Base-by-base conservation (phyloP, 2,329 filamentous ascomycete species). In the Ophiostoma populinum region DNA sequence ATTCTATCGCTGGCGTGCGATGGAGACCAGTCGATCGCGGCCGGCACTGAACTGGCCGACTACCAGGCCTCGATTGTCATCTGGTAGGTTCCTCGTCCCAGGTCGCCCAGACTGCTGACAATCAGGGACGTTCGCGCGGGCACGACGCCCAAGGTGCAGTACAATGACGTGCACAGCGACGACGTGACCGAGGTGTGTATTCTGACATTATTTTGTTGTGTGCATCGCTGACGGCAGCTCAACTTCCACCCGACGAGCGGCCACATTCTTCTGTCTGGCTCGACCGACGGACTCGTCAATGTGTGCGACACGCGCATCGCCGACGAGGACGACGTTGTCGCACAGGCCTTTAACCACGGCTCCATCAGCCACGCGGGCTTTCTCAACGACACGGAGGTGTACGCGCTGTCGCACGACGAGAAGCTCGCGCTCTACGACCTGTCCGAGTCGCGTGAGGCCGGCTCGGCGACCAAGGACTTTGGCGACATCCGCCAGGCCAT, bases 241-340 rank as follows among this genome's bases (percentile, higher is more conserved):
- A 59, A 63, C 48, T 73, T 75, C 46, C 74, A 80, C 51, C 73
- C 75, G 0, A 57, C 54, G 3, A 58, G 67, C 32, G 62, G 68
- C 1, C 62, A 67, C 29, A 58, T 80, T 12, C 65, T 87, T 6
- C 62, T 87, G 9, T 82, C 79, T 1, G 79, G 78, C 28, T 82
- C 78, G 24, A 87, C 80, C 11, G 81, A 90, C 53, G 80, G 80
- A 6, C 66, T 87, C 1, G 66, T 87, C 46, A 85, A 80, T 48
- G 60, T 87, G 30, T 81, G 78, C 55, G 75, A 90, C 55, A 77
- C 70, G 13, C 63, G 65, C 32, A 65, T 80, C 39, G 55, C 62
- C 13, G 76, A 81, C 45, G 80, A 87, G 54, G 80, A 87, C 49
- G 80, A 87, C 31, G 74, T 80, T 1, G 59, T 85, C 15, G 61